A percentile compares a stretch with the other conserved stretches of the same genome.
Conservation (phyloP, 2,329 filamentous ascomycete genomes). For the Botryosphaeria dothidea region DNA sequence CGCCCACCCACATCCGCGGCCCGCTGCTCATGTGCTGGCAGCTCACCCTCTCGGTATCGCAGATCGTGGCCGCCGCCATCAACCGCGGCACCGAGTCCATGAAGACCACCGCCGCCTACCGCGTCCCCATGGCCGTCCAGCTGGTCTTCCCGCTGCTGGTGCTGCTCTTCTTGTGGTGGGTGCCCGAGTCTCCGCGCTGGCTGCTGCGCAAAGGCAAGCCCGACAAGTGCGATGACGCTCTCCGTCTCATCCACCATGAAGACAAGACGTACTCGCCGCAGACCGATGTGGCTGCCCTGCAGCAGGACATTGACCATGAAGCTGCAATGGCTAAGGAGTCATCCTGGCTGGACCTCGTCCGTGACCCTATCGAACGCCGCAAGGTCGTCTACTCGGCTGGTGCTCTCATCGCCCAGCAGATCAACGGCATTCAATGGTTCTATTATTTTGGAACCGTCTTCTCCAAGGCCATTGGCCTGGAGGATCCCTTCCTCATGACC, state of each 20-base stretch:
- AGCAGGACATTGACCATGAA: slow-evolving; percentile 28
- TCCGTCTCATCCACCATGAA: slow-evolving; percentile 37
- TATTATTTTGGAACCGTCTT: slow-evolving; percentile 49
- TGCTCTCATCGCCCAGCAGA: slow-evolving; percentile 50
- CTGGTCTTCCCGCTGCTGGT: slow-evolving; percentile 26
- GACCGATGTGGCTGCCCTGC: slow-evolving; percentile 27
- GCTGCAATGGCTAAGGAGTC: slow-evolving; percentile 30
- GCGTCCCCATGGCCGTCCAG: slow-evolving; percentile 27
- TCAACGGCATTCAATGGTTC: slow-evolving; percentile 53
- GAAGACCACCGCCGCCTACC: slow-evolving; percentile 27
- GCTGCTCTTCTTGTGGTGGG: slow-evolving; percentile 23
- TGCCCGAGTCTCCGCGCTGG: slow-evolving; percentile 27
- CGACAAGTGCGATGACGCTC: slow-evolving; percentile 28
- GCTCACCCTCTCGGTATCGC: slow-evolving; percentile 40
- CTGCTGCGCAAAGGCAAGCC: slow-evolving; percentile 19
- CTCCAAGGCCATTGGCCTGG: slow-evolving; percentile 44
- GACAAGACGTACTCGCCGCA: slow-evolving; percentile 32
- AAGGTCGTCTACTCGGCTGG: slow-evolving; percentile 50
- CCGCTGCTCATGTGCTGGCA: slow-evolving; percentile 45
- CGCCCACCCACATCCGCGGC: slow-evolving; percentile 34
- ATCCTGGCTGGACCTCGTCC: slow-evolving; percentile 43
- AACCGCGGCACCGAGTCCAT: slow-evolving; percentile 31
- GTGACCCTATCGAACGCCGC: slow-evolving; percentile 48
- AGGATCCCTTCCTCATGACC: slow-evolving; percentile 45
- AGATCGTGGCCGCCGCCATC: slow-evolving; percentile 39